Evolutionary conservation across 2,329 filamentous ascomycete genomes (phyloP).

Genomic region (Parafenestella ontariensis): DNA sequence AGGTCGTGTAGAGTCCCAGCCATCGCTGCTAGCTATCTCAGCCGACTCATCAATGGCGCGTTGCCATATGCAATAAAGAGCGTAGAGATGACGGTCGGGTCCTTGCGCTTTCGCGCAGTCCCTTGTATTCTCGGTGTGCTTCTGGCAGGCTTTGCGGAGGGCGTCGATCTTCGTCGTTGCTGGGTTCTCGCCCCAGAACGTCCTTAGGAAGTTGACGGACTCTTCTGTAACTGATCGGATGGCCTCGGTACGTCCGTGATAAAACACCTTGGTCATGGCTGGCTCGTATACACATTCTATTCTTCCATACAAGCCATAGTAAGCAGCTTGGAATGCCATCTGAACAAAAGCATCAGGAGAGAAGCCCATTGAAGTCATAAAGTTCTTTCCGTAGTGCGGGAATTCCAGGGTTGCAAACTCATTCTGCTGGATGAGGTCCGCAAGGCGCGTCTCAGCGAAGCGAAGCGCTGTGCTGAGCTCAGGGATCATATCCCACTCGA

Average conservation of each 20-base stretch:
- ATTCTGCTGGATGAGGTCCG: constrained; percentile 94
- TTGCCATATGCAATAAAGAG: constrained; percentile 94
- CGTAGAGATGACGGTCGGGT: constrained; percentile 91
- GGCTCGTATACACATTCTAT: constrained; percentile 97
- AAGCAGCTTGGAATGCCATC: constrained; percentile 98
- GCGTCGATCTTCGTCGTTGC: constrained; percentile 84
- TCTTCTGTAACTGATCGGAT: constrained; percentile 85
- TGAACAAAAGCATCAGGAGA: constrained; percentile 97
- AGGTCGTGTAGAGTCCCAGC: constrained; percentile 51
- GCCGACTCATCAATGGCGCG: constrained; percentile 78
- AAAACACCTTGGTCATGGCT: constrained; percentile 94
- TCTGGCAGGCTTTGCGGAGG: constrained; percentile 81
- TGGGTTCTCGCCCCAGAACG: constrained; percentile 93
- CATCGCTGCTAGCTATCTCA: constrained; percentile 63
- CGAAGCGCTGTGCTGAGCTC: constrained; percentile 89
- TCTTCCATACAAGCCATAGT: constrained; percentile 94
- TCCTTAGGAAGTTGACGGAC: constrained; percentile 85
- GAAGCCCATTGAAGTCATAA: constrained; percentile 96
- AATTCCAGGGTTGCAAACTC: constrained; percentile 96
- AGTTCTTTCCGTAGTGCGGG: constrained; percentile 89
- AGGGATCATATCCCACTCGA: constrained; percentile 97
- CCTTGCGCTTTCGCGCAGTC: constrained; percentile 90
- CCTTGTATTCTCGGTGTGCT: constrained; percentile 79
- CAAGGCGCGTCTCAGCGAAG: constrained; percentile 92
- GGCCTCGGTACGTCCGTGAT: constrained; percentile 94